Conservation (phyloP, 257 asterid genomes). For the Plantago ovata region DNA sequence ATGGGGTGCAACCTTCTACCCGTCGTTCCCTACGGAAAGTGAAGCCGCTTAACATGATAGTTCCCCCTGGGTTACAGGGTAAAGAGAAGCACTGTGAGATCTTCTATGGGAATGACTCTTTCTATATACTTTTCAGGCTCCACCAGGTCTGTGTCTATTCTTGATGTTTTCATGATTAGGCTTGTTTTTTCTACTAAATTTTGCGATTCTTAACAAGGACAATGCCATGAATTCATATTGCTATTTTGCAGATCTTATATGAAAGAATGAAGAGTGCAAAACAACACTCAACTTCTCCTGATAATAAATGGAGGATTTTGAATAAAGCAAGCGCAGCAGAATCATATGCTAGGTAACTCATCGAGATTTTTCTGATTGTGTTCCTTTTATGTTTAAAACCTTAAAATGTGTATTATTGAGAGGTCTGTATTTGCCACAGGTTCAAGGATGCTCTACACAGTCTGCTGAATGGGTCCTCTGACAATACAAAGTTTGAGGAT, state of each 20-base stretch:
- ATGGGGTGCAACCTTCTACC: constrained; percentile 39
- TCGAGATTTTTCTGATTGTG: constrained; percentile 15
- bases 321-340: constrained; percentile 47
- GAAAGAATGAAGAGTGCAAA: constrained; percentile 83
- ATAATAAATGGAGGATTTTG: constrained; percentile 64
- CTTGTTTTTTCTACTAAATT: constrained; percentile 5
- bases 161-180: neutral
- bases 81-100: constrained; percentile 40
- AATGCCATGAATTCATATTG: constrained; percentile 16
- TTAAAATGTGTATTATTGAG: constrained; percentile 12
- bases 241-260: constrained; percentile 60
- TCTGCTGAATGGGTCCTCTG: constrained; percentile 80
- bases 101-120: constrained; percentile 81
- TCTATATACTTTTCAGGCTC: constrained; percentile 83
- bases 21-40: constrained; percentile 44
- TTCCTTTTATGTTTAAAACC: constrained; percentile 14
- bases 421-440: constrained; percentile 41
- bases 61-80: constrained; percentile 37
- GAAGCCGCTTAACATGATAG: constrained; percentile 58
- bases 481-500: constrained; percentile 85
- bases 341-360: constrained; percentile 66
- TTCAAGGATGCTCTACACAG: constrained; percentile 72
- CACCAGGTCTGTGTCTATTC: constrained; percentile 52
- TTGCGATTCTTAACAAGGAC: constrained; percentile 4
- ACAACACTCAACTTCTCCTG: constrained; percentile 63